phyloP scores from a whole-genome alignment of 208 protist species.

The Acanthamoeba culbertsoni region DNA sequence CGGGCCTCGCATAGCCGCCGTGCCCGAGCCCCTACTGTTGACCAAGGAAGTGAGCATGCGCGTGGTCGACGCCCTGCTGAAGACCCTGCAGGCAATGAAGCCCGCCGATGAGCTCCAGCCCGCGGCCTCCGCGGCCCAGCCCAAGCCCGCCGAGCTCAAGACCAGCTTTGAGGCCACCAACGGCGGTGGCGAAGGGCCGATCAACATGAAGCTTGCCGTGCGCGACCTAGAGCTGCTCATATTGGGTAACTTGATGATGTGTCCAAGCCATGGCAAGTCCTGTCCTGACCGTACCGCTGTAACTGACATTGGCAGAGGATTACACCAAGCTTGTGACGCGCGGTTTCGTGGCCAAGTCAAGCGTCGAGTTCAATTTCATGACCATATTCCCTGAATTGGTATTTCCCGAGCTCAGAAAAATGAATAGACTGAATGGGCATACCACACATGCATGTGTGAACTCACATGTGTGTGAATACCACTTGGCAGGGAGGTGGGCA shows the following conservation, averaged over 20 bases:
- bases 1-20: neutral
- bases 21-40: slow-evolving; percentile 11
- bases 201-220: neutral
- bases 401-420: neutral
- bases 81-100: neutral
- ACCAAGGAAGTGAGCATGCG: neutral
- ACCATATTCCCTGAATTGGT: neutral
- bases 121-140: neutral
- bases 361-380: slow-evolving; percentile 16
- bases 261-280: neutral
- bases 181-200: slow-evolving; percentile 21
- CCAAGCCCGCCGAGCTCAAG: neutral
- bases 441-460: neutral
- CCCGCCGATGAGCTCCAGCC: neutral
- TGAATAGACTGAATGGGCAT: no score
- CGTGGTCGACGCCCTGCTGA: slow-evolving; percentile 20
- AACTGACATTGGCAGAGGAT: neutral
- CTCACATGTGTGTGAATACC: neutral
- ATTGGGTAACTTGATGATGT: neutral
- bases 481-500: slow-evolving; percentile 40
- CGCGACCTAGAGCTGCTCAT: neutral
- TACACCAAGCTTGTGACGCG: neutral
- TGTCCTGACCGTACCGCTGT: neutral
- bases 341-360: slow-evolving; percentile 19
- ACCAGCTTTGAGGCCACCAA: neutral